A percentile compares a stretch with the other conserved stretches of the same genome.
Conservation (phyloP, 129 eudicot species). For the Smallanthus sonchifolius region DNA sequence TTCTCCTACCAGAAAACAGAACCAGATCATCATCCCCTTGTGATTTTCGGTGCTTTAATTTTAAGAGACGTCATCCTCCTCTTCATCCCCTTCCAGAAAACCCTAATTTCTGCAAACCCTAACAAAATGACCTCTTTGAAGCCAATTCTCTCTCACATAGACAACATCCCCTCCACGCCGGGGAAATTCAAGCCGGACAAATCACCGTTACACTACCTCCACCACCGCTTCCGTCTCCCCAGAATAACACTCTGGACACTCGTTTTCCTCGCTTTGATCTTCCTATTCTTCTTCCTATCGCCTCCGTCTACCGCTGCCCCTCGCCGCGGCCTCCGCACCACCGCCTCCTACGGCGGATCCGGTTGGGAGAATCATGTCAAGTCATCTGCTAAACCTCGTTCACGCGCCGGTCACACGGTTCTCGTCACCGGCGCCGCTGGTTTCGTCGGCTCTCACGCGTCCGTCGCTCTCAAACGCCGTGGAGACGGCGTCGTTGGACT, state of each 20-base stretch:
- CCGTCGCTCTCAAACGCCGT: conserved; percentile 42
- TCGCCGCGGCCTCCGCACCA: conserved; percentile 36
- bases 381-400: conserved; percentile 42
- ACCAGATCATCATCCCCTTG: background rate
- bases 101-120: conserved; percentile 5
- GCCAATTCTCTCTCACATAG: conserved; percentile 46
- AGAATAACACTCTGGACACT: conserved; percentile 55
- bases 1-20: background rate
- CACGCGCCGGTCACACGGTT: conserved; percentile 37
- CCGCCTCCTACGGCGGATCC: conserved; percentile 34
- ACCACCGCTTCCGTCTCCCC: conserved; percentile 52
- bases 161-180: conserved; percentile 53
- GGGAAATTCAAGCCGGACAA: conserved; percentile 59
- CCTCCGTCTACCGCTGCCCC: conserved; percentile 38
- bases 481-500: conserved; percentile 69
- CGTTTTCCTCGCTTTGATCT: conserved; percentile 39
- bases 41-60: background rate
- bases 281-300: conserved; percentile 35
- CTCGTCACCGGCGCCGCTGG: conserved; percentile 75
- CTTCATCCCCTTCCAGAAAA: background rate
- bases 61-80: background rate
- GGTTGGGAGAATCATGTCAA: conserved; percentile 52
- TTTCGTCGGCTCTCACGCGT: conserved; percentile 59
- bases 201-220: conserved; percentile 25
- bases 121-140: conserved; percentile 44